phyloP scores from a whole-genome alignment of 106 monocot genomes.

The Dioscorea dumetorum region DNA sequence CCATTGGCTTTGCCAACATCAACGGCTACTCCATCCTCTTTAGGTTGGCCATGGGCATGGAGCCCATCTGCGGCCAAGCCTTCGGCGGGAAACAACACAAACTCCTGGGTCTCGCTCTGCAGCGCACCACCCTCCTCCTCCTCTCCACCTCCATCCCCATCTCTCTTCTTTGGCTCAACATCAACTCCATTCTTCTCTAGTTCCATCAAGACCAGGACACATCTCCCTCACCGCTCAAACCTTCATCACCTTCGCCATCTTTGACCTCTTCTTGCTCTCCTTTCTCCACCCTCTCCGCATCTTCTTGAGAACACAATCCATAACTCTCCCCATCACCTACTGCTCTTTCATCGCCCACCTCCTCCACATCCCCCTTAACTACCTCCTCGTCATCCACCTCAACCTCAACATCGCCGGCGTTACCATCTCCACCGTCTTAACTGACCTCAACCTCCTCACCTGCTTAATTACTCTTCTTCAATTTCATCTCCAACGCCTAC shows the following conservation, averaged over 20 bases:
- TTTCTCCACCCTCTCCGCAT: conserved; percentile 74
- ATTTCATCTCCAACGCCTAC: too few species aligned
- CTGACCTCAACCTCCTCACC: too few species aligned
- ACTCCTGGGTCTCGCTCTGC: conserved; percentile 69
- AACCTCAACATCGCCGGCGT: too few species aligned
- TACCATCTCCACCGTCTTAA: too few species aligned
- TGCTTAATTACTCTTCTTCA: too few species aligned
- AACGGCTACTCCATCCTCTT: conserved; percentile 96
- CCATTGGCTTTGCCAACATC: conserved; percentile 94
- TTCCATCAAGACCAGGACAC: conserved; percentile 53
- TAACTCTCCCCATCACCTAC: conserved; percentile 66
- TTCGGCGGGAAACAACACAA: conserved; percentile 73
- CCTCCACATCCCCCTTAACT: conserved; percentile 67
- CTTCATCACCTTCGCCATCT: conserved; percentile 52
- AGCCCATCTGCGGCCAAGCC: conserved; percentile 96
- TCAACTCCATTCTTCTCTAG: conserved; percentile 35
- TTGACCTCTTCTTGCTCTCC: conserved; percentile 78
- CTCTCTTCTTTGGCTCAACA: conserved; percentile 75
- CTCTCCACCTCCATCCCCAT: conserved; percentile 66
- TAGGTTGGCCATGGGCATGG: conserved; percentile 93
- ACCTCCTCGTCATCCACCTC: conserved; percentile 62
- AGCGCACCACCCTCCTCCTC: conserved; percentile 78
- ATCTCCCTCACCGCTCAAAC: conserved; percentile 42
- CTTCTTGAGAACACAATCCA: conserved; percentile 63
- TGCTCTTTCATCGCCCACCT: conserved; percentile 54